Base-by-base conservation (phyloP, 2,329 filamentous ascomycete species). In the Calonectria naviculata region DNA sequence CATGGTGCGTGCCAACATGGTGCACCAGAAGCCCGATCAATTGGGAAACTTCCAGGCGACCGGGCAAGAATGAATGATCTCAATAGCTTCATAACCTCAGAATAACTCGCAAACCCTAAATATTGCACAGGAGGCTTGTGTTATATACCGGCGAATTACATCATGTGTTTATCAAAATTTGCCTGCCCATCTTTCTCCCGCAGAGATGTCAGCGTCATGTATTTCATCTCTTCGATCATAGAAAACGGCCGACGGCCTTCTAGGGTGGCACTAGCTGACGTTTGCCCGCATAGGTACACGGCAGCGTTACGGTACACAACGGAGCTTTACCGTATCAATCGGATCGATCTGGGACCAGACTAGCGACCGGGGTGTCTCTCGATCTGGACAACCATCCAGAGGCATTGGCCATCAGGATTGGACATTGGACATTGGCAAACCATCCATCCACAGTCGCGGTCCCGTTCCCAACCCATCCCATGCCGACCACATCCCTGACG, bases 241-340 rank as follows among this genome's bases (percentile, higher is more conserved):
- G 44, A 46, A 65, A 70, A 70, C 67, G 67, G 67, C 38, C 60
- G 7, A 12, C 38, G 31, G 24, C 52, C 52, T 38, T 28, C 24
- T 24, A 38, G n/a, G 15, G 58, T 38, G 10, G 58, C 38, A 38
- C 36, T 38, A 36, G 12, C 38, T 62, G 65, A 31, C 46, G 46
- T 54, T 36, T 54, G 34, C 38, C 15, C 17, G 13, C 52, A 26
- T 31, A 36, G 34, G 65, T 36, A 12, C 10, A 31, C 38, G 12
- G 61, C 44, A 28, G 47, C 21, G 34, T 31, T 34, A 54, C 67
- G 46, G 67, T 70, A 46, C 66, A 62, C 58, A 46, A 63, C 66
- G 58, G 58, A 42, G 61, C 13, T 38, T n/a, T 58, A 65, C 63
- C 56, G 68, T 66, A 70, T 70, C 47, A 63, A 63, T 62, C 38